Evolutionary conservation across 176 grass and related monocot species (phyloP), one percentile per base, ranked within the genome.

Genomic region (Paspalum vaginatum): DNA sequence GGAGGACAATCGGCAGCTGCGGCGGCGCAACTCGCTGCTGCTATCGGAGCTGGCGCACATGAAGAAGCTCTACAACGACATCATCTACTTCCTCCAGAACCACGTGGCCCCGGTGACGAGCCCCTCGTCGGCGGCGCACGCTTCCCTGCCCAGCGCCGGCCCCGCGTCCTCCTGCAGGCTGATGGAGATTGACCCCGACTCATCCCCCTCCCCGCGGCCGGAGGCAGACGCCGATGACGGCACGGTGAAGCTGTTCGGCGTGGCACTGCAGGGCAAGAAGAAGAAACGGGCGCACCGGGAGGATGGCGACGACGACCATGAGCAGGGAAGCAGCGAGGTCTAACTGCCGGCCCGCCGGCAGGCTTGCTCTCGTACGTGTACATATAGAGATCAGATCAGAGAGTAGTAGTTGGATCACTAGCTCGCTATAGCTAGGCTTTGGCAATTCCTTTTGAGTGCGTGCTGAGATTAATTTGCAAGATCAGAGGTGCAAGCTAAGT

Each of bases 11-110:
- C 85, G 83, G 52, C 84, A 87, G 70, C 88, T 98, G 70, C 84
- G 89, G 88, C 84, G 74, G 61, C 86, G 87, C 77, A 98, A 98
- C 85, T 92, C 89, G 61, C 66, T 94, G 67, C 92, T 98, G 47
- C 53, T 94, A 6, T 94, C 89, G 55, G 92, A 98, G 81, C 90
- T 98, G 63, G 83, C 89, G 11, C 95, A 91, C 88, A 98, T 92
- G 95, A 98, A 94, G 88, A 98, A 91, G 85, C 92, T 98, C 44
- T 98, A 98, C 83, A 92, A 87, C 77, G 95, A 94, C 88, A 92
- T 98, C 81, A 89, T 98, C 78, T 88, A 90, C 90, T 98, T 98
- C 88, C 79, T 98, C 62, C 92, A 98, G 79, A 92, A 91, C 75
- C 91, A 98, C 80, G 90, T 94, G 69, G 85, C 78, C 57, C 68